A percentile compares a stretch with the other conserved stretches of the same genome.
These are phyloP conservation scores for Viola pubescens DNA, from an alignment of 441 rosid species.

Conservation along the genomic window DNA sequence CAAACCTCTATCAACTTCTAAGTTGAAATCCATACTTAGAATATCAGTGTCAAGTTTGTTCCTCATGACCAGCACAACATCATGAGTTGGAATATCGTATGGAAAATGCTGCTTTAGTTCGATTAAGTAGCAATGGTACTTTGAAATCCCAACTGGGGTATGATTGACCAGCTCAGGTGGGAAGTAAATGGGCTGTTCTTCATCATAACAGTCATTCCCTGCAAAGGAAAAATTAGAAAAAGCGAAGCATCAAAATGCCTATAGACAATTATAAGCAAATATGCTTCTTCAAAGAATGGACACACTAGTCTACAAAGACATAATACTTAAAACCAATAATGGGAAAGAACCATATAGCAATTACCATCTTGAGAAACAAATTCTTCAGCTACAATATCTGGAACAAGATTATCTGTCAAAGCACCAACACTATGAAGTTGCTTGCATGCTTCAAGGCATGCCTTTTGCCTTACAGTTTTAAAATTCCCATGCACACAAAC, in stretches of 20 bases:
- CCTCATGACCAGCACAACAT: conserved; percentile 53
- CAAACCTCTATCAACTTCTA: conserved; percentile 52
- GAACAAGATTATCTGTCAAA: conserved; percentile 77
- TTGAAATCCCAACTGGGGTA: conserved; percentile 15
- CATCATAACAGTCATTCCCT: conserved; percentile 38
- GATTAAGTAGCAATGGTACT: conserved; percentile 53
- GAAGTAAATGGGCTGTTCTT: conserved; percentile 57
- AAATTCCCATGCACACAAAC: conserved; percentile 36
- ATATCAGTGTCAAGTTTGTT: conserved; percentile 43
- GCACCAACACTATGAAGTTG: conserved; percentile 62
- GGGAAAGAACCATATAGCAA: conserved; percentile 9
- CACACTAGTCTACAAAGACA: background rate
- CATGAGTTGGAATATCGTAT: conserved; percentile 29
- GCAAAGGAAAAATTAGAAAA: conserved; percentile 15
- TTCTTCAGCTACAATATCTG: conserved; percentile 60
- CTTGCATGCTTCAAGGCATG: conserved; percentile 85
- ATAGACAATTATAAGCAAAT: background rate
- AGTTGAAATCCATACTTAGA: conserved; percentile 25
- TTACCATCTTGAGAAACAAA: conserved; percentile 36
- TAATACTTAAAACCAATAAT: conserved; percentile 6
- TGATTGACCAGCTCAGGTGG: conserved; percentile 60
- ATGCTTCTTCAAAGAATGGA: background rate
- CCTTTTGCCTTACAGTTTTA: conserved; percentile 49
- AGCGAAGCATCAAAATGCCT: background rate
- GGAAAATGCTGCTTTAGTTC: conserved; percentile 37